phyloP scores from a whole-genome alignment of 2,329 filamentous ascomycete species.

The Beauveria medogensis region DNA sequence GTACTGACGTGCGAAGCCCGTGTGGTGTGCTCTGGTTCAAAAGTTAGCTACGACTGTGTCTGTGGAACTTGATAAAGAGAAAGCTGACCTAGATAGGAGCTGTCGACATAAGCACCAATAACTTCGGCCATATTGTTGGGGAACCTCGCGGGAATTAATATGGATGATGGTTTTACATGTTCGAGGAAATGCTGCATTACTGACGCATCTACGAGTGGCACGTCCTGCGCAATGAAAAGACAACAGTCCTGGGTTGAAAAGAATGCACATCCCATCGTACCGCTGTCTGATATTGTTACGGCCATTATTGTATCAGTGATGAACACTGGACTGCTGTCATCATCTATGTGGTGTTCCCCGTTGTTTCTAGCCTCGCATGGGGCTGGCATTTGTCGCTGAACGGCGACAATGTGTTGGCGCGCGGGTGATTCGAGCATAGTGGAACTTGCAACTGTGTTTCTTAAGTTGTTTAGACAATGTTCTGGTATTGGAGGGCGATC shows the following conservation, averaged over 20 bases:
- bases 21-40: neutral
- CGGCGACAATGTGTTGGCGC: neutral
- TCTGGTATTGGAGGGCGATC: neutral
- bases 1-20: neutral
- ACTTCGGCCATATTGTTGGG: constrained; percentile 30
- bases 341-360: neutral
- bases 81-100: constrained; percentile 11
- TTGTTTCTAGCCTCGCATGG: neutral
- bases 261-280: constrained; percentile 74
- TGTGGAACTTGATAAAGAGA: neutral
- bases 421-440: too few relatives aligned
- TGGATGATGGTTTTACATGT: constrained; percentile 45
- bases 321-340: constrained; percentile 28
- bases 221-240: constrained; percentile 70
- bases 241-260: constrained; percentile 64
- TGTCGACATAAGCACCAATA: constrained; percentile 18
- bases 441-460: neutral
- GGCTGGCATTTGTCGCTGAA: neutral
- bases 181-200: constrained; percentile 54
- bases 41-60: neutral
- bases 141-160: constrained; percentile 44
- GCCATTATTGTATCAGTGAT: constrained; percentile 65
- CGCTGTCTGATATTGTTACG: constrained; percentile 63
- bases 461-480: neutral
- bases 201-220: constrained; percentile 59